These are phyloP conservation scores for Rhizophora apiculata DNA, from an alignment of 345 rosid species.

Conservation along the genomic window DNA sequence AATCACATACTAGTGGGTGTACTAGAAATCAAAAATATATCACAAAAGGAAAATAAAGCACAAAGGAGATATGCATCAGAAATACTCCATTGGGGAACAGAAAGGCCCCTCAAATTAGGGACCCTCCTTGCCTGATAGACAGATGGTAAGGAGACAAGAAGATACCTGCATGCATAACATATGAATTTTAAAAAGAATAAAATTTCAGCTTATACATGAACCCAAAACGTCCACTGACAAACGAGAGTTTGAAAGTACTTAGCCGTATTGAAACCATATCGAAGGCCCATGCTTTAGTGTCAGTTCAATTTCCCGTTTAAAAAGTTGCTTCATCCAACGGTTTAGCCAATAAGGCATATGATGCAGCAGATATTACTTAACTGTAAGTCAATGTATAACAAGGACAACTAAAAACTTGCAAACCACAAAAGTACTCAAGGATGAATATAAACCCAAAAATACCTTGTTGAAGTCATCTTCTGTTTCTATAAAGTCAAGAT, in stretches of 20 bases:
- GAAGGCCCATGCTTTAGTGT: slow-evolving; percentile 90
- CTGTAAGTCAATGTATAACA: slow-evolving; percentile 74
- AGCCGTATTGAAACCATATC: slow-evolving; percentile 90
- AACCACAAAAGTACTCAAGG: slow-evolving; percentile 34
- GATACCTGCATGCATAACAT: slow-evolving; percentile 98
- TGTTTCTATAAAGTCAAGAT: slow-evolving; percentile 73
- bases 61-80: slow-evolving; percentile 75
- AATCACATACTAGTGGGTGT: slow-evolving; percentile 19
- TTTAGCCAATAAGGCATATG: slow-evolving; percentile 95
- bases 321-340: slow-evolving; percentile 98
- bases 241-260: slow-evolving; percentile 86
- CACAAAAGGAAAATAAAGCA: slow-evolving; percentile 42
- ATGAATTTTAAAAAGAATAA: slow-evolving; percentile 65
- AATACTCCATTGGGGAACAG: slow-evolving; percentile 78
- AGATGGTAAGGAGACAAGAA: slow-evolving; percentile 95
- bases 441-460: slow-evolving; percentile 38
- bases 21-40: slow-evolving; percentile 6
- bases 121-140: slow-evolving; percentile 93
- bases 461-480: slow-evolving; percentile 92
- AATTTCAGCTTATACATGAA: slow-evolving; percentile 49
- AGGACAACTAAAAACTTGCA: slow-evolving; percentile 58
- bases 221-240: slow-evolving; percentile 73
- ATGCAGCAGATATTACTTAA: slow-evolving; percentile 91
- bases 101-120: slow-evolving; percentile 94
- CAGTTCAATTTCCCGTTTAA: slow-evolving; percentile 91